Evolutionary conservation across 2,329 filamentous ascomycete species (phyloP).

Genomic region (Cladosporium sp.): DNA sequence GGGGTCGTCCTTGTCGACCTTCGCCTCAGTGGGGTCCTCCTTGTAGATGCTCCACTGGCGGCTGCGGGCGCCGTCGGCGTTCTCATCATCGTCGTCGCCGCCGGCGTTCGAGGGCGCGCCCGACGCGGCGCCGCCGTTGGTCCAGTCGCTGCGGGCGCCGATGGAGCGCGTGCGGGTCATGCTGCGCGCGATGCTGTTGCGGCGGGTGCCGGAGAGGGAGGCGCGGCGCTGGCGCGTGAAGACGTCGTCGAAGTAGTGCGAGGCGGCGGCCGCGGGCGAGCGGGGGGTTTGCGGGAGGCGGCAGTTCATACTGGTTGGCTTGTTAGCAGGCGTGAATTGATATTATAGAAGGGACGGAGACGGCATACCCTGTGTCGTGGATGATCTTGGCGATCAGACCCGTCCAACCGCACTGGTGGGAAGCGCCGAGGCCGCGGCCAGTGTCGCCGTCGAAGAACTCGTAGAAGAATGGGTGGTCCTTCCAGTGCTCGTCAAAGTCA

Average conservation of each 20-base stretch:
- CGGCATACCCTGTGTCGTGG: constrained; percentile 84
- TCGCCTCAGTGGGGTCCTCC: constrained; percentile 43
- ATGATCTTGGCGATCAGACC: constrained; percentile 94
- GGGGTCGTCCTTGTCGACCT: constrained; percentile 47
- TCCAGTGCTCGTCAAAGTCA: constrained; percentile 90
- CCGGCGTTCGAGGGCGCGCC: constrained; percentile 24
- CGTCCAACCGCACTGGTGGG: constrained; percentile 95
- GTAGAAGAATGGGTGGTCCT: constrained; percentile 89
- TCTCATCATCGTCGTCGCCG: constrained; percentile 22
- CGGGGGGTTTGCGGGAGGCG: constrained; percentile 89
- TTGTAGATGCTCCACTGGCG: constrained; percentile 46
- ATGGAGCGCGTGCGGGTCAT: constrained; percentile 58
- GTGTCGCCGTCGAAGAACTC: constrained; percentile 95
- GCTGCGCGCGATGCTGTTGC: constrained; percentile 47
- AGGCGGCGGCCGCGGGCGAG: constrained; percentile 73
- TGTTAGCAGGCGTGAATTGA: constrained; percentile 35
- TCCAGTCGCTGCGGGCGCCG: constrained; percentile 71
- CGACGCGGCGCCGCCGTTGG: constrained; percentile 26
- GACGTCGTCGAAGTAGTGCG: constrained; percentile 93
- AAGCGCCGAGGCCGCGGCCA: constrained; percentile 82
- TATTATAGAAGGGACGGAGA: neutral
- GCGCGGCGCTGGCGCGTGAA: constrained; percentile 53
- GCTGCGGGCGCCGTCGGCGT: constrained; percentile 20
- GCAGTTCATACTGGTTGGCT: constrained; percentile 63
- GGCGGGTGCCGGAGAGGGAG: constrained; percentile 51